Percentiles rank a stretch among this genome's conserved stretches.
phyloP scores from a whole-genome alignment of 2,329 filamentous ascomycete species.

The Colletotrichum lupini region DNA sequence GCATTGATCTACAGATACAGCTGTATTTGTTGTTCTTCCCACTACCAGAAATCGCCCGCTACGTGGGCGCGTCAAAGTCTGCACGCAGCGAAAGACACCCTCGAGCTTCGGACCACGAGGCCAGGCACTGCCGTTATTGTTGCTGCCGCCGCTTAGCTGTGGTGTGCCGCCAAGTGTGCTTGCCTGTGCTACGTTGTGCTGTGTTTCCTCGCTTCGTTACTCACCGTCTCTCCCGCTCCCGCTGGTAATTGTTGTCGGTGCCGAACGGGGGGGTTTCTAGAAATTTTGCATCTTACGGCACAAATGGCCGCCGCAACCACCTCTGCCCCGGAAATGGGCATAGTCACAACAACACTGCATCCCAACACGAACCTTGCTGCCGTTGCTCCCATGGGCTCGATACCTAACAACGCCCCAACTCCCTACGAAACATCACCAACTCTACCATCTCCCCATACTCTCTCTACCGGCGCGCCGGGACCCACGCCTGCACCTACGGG shows the following conservation, averaged over 20 bases:
- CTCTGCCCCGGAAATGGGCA: conserved; percentile 25
- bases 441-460: conserved; percentile 25
- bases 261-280: conserved; percentile 26
- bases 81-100: background rate
- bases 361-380: conserved; percentile 15
- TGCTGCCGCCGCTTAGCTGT: conserved; percentile 14
- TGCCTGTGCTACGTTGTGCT: background rate
- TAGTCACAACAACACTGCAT: conserved; percentile 20
- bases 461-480: conserved; percentile 8
- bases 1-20: conserved; percentile 19
- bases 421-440: conserved; percentile 30
- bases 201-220: conserved; percentile 10
- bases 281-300: conserved; percentile 8
- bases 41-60: background rate
- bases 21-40: conserved; percentile 22
- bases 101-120: conserved; percentile 24
- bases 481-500: conserved; percentile 9
- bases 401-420: background rate
- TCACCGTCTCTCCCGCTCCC: conserved; percentile 4
- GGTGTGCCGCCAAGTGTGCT: conserved; percentile 17
- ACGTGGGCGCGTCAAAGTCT: background rate
- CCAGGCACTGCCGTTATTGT: conserved; percentile 3
- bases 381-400: conserved; percentile 18
- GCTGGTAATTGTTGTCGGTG: conserved; percentile 1
- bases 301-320: conserved; percentile 28